Evolutionary conservation across 2,329 filamentous ascomycete species (phyloP).

Genomic region (Exophiala dermatitidis): DNA sequence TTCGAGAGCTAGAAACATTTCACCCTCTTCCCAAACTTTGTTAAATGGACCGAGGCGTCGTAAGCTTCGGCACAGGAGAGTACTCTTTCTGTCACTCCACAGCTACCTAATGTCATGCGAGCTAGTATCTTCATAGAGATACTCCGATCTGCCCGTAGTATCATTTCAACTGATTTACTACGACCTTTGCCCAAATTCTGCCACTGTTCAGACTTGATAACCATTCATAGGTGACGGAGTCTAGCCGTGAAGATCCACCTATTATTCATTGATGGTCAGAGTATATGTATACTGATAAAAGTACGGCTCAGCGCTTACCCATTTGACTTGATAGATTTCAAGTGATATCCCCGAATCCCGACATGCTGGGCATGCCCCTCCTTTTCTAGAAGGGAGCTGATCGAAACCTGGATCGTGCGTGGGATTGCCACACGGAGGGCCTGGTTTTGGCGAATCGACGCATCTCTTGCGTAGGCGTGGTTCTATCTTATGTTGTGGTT

Average conservation of each 20-base stretch:
- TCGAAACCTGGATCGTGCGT: neutral
- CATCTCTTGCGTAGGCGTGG: conserved; percentile 1
- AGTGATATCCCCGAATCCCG: conserved; percentile 3
- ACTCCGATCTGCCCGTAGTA: neutral
- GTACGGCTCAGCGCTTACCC: neutral
- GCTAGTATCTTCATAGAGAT: neutral
- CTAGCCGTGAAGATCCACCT: neutral
- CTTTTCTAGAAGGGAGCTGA: neutral
- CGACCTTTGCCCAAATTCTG: neutral
- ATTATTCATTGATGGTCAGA: neutral
- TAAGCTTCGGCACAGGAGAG: neutral
- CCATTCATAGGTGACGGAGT: neutral
- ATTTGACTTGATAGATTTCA: conserved; percentile 3
- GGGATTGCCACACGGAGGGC: neutral
- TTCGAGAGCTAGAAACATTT: conserved; percentile 1
- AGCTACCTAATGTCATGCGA: neutral
- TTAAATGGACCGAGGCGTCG: neutral
- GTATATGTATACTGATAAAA: neutral
- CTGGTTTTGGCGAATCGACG: neutral
- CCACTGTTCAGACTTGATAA: neutral
- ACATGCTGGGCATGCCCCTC: conserved; percentile 4
- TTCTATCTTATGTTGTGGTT: conserved; percentile 7
- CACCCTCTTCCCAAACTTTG: neutral
- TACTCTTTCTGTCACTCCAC: neutral
- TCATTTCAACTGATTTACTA: neutral